Evolutionary conservation across 257 asterid species (phyloP), one percentile per base, ranked within the genome.

Genomic region (Capsicum chinense): DNA sequence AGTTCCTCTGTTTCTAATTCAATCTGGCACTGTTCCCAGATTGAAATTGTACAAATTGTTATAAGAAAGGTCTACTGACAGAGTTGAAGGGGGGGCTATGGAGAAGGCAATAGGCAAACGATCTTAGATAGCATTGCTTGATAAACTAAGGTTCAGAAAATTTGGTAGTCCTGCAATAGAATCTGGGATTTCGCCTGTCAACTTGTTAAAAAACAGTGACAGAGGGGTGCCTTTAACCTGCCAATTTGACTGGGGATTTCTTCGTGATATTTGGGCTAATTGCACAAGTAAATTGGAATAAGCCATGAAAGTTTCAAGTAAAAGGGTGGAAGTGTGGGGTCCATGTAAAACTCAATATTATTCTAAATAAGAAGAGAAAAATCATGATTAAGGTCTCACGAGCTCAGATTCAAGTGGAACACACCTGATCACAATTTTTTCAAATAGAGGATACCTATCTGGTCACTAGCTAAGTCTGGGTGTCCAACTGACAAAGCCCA

Each of bases 21-120:
- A 95, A 58, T 82, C 86, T n/a, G 97, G 99, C 16, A 93, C 87
- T 14, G 85, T 83, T 69, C 93, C 92, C 63, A 94, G 82, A 84
- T 85, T 84, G 56, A 95, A 88, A 71, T 62, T 88, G 33, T 64
- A 64, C 17, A 64, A 64, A 64, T 64, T 67, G 87, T 89, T 94
- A 89, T 91, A 90, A 39, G 99, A 93, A 83, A 95, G 93, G 86
- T 95, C 98, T 37, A 95, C 89, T 3, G 97, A 90, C 86, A 87
- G 79, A 59, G 95, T 83, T 83, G 94, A 87, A 69, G 89, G 97
- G 69, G 69, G 93, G 92, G 35, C 94, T 57, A 70, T 86, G 13
- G 86, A 62, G 48, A 93, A 89, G 52, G 90, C 26, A 21, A 82
- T 89, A n/a, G 99, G 98, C 84, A 95, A 79, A 67, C 96, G 97